These are phyloP conservation scores for Xerocomus spinulosus DNA, from an alignment of 768 basidiomycete genomes.

Conservation along the genomic window DNA sequence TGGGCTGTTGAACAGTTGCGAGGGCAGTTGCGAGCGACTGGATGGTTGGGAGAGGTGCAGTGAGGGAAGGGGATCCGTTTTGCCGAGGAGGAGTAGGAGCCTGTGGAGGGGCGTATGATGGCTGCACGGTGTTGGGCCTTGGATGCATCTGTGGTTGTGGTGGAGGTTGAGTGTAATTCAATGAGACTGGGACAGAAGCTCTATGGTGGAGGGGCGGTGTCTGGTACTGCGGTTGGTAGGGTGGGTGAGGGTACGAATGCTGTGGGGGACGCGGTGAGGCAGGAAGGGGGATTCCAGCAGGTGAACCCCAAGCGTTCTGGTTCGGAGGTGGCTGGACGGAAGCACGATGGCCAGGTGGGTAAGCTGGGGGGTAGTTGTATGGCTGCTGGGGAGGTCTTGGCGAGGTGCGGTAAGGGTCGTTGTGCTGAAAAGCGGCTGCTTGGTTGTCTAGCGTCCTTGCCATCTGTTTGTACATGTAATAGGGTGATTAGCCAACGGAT, in stretches of 20 bases:
- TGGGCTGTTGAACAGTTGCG: constrained; percentile 47
- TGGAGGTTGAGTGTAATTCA: constrained; percentile 24
- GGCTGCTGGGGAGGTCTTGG: constrained; percentile 24
- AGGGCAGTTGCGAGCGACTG: constrained; percentile 51
- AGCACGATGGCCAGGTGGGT: constrained; percentile 9
- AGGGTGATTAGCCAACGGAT: constrained; percentile 16
- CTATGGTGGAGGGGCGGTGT: constrained; percentile 20
- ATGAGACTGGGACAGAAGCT: constrained; percentile 19
- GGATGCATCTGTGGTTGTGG: constrained; percentile 21
- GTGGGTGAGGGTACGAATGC: constrained; percentile 10
- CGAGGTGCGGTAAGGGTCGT: constrained; percentile 19
- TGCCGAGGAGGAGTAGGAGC: constrained; percentile 23
- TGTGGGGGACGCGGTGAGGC: constrained; percentile 18
- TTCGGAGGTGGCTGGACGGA: constrained; percentile 23
- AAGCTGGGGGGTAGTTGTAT: constrained; percentile 6
- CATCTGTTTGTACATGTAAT: constrained; percentile 47
- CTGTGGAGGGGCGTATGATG: constrained; percentile 16
- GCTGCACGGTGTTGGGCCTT: constrained; percentile 14
- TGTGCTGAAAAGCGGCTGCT: constrained; percentile 22
- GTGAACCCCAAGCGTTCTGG: constrained; percentile 21
- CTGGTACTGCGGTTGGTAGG: constrained; percentile 20
- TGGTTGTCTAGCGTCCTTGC: constrained; percentile 57
- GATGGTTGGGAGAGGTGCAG: constrained; percentile 65
- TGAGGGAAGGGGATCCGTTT: constrained; percentile 44
- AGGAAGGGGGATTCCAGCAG: too few species aligned